Conservation (phyloP, 2,329 filamentous ascomycete species). For the Fusarium euwallaceae region DNA sequence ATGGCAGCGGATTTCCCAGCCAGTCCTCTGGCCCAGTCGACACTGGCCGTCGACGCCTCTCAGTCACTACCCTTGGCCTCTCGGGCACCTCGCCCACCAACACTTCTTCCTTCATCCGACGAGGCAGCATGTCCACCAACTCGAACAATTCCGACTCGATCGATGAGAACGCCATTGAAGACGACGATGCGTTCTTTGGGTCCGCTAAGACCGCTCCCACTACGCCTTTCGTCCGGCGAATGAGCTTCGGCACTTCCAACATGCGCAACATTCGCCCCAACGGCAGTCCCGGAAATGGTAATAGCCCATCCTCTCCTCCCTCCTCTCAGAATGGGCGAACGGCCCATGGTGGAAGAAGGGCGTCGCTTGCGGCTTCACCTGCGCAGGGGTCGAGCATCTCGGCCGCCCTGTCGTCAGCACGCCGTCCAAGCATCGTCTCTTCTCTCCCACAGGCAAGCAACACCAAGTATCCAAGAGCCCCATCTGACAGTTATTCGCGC, state of each 20-base stretch:
- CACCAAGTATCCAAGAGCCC: conserved; percentile 67
- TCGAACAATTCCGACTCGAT: conserved; percentile 68
- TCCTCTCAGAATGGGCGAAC: conserved; percentile 50
- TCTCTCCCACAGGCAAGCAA: conserved; percentile 69
- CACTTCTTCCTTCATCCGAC: conserved; percentile 67
- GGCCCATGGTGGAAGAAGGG: conserved; percentile 50
- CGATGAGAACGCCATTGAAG: conserved; percentile 81
- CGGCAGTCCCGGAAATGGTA: conserved; percentile 75
- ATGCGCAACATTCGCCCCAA: conserved; percentile 69
- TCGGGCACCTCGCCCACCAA: conserved; percentile 77
- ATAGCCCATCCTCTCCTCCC: conserved; percentile 61
- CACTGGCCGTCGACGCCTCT: conserved; percentile 76
- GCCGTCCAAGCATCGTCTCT: conserved; percentile 54
- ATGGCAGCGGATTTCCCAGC: conserved; percentile 58
- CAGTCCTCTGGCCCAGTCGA: conserved; percentile 61
- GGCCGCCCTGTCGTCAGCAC: conserved; percentile 51
- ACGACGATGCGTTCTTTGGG: conserved; percentile 69
- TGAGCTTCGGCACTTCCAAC: conserved; percentile 90
- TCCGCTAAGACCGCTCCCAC: conserved; percentile 70
- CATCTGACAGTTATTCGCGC: conserved; percentile 75
- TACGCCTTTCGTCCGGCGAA: conserved; percentile 83
- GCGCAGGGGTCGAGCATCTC: conserved; percentile 49
- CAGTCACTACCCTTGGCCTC: conserved; percentile 80
- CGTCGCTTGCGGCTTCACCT: conserved; percentile 43
- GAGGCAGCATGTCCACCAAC: conserved; percentile 78